These are phyloP conservation scores for Hypoxylon sp. DNA, from an alignment of 2,329 filamentous ascomycete genomes.

Conservation along the genomic window DNA sequence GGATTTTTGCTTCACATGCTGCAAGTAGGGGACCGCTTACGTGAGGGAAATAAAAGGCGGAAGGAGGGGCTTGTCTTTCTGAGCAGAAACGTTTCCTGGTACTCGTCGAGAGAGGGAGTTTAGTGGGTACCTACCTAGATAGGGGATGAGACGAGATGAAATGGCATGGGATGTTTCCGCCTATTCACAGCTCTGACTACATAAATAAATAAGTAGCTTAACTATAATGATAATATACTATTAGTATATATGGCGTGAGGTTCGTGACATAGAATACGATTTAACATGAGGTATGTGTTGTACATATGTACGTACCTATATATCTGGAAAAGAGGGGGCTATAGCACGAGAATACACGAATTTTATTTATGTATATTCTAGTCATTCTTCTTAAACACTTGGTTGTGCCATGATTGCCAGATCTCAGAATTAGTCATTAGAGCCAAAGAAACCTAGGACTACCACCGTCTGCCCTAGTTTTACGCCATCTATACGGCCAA, in stretches of 20 bases:
- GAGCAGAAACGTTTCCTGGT: not conserved
- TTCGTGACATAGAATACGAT: not conserved
- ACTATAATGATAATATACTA: constrained; percentile 14
- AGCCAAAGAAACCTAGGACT: not conserved
- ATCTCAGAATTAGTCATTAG: no score
- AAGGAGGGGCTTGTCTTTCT: not conserved
- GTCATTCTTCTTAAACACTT: no score
- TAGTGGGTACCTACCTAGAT: not conserved
- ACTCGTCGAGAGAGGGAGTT: not conserved
- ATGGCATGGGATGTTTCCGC: not conserved
- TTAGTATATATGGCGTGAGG: constrained; percentile 7
- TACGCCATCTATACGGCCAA: not conserved
- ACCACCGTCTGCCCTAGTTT: no score
- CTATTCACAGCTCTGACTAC: not conserved
- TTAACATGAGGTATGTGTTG: not conserved
- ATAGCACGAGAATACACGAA: no score
- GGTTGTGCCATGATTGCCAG: no score
- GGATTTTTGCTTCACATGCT: constrained; percentile 73
- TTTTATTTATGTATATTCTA: no score
- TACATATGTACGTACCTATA: not conserved
- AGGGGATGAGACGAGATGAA: not conserved
- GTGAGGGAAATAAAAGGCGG: not conserved
- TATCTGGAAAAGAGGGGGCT: not conserved
- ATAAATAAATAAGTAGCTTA: not conserved
- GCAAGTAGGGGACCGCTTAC: constrained; percentile 52